Evolutionary conservation across 2,329 filamentous ascomycete species (phyloP).

Genomic region (Apiospora marii): DNA sequence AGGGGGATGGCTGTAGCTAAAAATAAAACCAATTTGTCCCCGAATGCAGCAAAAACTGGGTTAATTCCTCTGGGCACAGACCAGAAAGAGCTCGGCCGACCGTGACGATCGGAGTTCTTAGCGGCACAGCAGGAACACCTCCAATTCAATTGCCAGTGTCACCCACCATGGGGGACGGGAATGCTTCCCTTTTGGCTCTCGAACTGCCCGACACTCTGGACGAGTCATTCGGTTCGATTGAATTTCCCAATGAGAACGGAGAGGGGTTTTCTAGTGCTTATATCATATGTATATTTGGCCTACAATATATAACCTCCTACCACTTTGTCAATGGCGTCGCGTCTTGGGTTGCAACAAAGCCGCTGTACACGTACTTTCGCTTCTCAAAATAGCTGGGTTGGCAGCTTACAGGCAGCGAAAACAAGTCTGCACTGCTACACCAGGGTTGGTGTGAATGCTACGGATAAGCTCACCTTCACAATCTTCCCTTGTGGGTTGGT

Average conservation of each 20-base stretch:
- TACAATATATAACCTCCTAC: background rate
- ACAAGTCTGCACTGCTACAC: background rate
- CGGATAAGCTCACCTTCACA: background rate
- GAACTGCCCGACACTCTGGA: background rate
- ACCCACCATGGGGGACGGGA: background rate
- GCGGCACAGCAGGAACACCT: slow-evolving; percentile 4
- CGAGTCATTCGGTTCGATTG: background rate
- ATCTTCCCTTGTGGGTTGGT: background rate
- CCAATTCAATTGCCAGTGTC: background rate
- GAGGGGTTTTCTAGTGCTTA: slow-evolving; percentile 12
- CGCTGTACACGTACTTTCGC: slow-evolving; percentile 17
- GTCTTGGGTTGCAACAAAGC: slow-evolving; percentile 14
- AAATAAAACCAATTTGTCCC: slow-evolving; percentile 9
- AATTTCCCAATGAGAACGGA: background rate
- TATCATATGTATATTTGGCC: background rate
- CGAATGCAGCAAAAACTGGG: background rate
- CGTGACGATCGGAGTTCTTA: background rate
- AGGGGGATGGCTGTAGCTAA: slow-evolving; percentile 12
- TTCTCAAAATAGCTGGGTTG: slow-evolving; percentile 19
- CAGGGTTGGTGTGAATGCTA: background rate
- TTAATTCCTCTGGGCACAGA: background rate
- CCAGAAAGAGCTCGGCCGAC: slow-evolving; percentile 1
- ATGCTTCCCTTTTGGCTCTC: background rate
- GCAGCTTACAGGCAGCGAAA: slow-evolving; percentile 5
- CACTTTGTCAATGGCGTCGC: slow-evolving; percentile 7